phyloP scores from a whole-genome alignment of 192 early-diverging fungal species.

The Coemansia sp. region DNA sequence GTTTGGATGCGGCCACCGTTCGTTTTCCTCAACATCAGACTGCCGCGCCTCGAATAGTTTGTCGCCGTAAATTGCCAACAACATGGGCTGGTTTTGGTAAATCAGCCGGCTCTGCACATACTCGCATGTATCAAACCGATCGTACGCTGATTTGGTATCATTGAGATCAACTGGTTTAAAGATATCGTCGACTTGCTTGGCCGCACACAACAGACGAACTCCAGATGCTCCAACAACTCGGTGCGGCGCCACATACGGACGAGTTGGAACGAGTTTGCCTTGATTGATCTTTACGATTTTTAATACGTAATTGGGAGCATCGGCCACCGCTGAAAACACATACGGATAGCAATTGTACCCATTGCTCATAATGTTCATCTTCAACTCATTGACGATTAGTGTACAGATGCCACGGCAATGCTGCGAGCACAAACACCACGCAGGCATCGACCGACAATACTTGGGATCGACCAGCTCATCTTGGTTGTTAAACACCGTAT shows the following conservation, averaged over 20 bases:
- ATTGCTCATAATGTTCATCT: slow-evolving; percentile 10
- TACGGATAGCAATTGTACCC: slow-evolving; percentile 13
- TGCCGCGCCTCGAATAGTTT: not conserved
- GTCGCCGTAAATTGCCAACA: slow-evolving; percentile 13
- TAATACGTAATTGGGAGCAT: not conserved
- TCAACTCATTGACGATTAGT: slow-evolving; percentile 28
- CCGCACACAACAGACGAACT: no score
- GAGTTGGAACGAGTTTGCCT: no score
- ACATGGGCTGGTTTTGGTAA: slow-evolving; percentile 3
- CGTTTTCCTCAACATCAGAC: not conserved
- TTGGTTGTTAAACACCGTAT: not conserved
- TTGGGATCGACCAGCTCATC: not conserved
- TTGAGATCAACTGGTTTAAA: no score
- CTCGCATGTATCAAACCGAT: not conserved
- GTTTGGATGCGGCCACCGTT: not conserved
- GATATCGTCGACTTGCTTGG: no score
- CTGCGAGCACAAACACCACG: slow-evolving; percentile 22
- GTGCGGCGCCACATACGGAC: no score
- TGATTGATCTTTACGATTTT: no score
- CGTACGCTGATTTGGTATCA: no score
- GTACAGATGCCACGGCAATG: slow-evolving; percentile 42
- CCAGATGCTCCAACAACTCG: no score
- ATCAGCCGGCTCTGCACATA: slow-evolving; percentile 7
- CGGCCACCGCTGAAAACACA: slow-evolving; percentile 2
- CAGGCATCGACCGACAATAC: slow-evolving; percentile 22